Percentiles rank a stretch among this genome's conserved stretches.
These are phyloP conservation scores for Trapa incisa DNA, from an alignment of 345 rosid species.

Conservation along the genomic window DNA sequence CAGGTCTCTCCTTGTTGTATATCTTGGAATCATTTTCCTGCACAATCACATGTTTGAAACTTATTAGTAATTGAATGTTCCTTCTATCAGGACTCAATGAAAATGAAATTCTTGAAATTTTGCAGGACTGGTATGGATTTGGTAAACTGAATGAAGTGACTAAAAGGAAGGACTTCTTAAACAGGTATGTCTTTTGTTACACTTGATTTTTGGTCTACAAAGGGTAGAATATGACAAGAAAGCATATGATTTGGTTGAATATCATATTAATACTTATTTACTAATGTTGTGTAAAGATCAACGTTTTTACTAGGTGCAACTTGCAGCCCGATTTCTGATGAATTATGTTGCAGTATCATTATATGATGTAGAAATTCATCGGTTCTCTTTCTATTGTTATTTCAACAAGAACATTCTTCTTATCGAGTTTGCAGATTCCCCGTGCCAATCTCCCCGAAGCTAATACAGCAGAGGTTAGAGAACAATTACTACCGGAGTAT, in stretches of 20 bases:
- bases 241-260: background rate
- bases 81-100: background rate
- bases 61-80: background rate
- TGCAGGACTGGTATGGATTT: conserved; percentile 77
- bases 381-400: background rate
- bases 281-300: background rate
- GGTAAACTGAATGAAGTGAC: conserved; percentile 64
- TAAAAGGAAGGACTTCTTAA: conserved; percentile 55
- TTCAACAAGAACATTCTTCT: background rate
- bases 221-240: background rate
- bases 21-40: conserved; percentile 1
- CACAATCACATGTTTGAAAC: background rate
- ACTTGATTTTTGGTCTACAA: background rate
- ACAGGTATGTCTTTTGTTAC: conserved; percentile 36
- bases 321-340: background rate
- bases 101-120: conserved; percentile 7
- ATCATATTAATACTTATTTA: too few species aligned
- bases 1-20: conserved; percentile 31
- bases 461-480: conserved; percentile 64
- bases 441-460: conserved; percentile 61
- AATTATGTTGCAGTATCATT: background rate
- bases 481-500: conserved; percentile 62
- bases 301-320: background rate
- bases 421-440: conserved; percentile 47
- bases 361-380: background rate